phyloP scores from a whole-genome alignment of 306 rosid species.

The Quercus cerris region DNA sequence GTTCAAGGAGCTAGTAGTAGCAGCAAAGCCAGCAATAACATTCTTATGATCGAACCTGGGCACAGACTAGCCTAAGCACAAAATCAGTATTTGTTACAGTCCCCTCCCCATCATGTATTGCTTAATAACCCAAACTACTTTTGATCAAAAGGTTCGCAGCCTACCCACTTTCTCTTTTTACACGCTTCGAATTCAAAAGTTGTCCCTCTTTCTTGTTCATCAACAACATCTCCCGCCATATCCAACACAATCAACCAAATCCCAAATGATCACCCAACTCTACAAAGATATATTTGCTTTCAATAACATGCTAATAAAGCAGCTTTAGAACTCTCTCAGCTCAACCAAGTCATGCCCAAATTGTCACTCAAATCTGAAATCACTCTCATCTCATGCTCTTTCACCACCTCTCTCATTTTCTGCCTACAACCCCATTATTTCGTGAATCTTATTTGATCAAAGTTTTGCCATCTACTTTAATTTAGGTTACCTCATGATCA shows the following conservation, averaged over 20 bases:
- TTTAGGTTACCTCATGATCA: slow-evolving; percentile 9
- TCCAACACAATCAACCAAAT: no score
- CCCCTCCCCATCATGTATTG: not conserved
- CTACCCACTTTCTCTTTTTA: not conserved
- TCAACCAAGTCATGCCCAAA: slow-evolving; percentile 11
- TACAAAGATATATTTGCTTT: no score
- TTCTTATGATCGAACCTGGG: not conserved
- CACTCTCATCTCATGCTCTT: slow-evolving; percentile 5
- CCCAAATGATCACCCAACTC: not conserved
- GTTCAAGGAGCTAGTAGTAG: no score
- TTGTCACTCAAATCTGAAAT: not conserved
- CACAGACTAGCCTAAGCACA: not conserved
- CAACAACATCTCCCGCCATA: no score
- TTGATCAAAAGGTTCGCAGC: not conserved
- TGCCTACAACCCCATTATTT: not conserved
- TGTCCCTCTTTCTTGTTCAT: not conserved
- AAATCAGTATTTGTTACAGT: not conserved
- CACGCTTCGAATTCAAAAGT: not conserved
- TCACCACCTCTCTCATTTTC: slow-evolving; percentile 19
- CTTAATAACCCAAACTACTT: not conserved
- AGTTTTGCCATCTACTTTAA: slow-evolving; percentile 1
- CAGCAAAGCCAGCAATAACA: not conserved
- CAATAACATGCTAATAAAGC: no score
- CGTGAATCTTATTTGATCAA: slow-evolving; percentile 2
- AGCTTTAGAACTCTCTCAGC: no score